Conservation (phyloP, 2,329 filamentous ascomycete genomes). For the Akanthomyces lecanii region DNA sequence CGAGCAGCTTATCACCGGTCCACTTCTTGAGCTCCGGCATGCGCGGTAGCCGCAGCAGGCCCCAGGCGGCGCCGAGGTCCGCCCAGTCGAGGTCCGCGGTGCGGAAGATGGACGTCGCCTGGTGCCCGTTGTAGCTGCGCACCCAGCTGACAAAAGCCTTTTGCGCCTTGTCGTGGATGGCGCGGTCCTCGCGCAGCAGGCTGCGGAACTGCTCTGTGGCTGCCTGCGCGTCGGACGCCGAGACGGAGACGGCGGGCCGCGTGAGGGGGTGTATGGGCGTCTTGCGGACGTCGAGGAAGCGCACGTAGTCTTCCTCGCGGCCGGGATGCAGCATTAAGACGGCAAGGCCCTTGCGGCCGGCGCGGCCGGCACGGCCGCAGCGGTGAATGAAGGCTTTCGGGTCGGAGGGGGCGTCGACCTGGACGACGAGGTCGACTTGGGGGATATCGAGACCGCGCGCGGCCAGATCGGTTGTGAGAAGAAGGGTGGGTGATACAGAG, state of each 20-base stretch:
- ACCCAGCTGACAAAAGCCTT: conserved; percentile 92
- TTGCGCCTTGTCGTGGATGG: conserved; percentile 80
- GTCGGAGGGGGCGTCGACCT: conserved; percentile 78
- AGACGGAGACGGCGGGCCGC: conserved; percentile 52
- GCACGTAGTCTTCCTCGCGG: conserved; percentile 82
- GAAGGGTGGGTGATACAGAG: conserved; percentile 68
- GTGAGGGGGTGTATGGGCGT: conserved; percentile 70
- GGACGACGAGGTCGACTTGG: conserved; percentile 84
- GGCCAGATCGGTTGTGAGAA: conserved; percentile 90
- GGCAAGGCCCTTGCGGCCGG: conserved; percentile 79
- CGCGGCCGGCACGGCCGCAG: conserved; percentile 82
- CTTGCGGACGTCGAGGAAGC: conserved; percentile 80
- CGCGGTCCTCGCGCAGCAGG: conserved; percentile 48
- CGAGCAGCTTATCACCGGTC: conserved; percentile 61
- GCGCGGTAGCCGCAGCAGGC: conserved; percentile 76
- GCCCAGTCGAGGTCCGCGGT: conserved; percentile 79
- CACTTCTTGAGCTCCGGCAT: conserved; percentile 87
- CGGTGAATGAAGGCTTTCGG: conserved; percentile 95
- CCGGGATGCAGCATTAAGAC: conserved; percentile 83
- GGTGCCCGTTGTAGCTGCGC: conserved; percentile 84
- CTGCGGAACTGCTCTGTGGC: conserved; percentile 59
- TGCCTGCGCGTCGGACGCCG: conserved; percentile 55
- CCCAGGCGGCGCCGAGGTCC: conserved; percentile 78
- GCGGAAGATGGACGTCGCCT: conserved; percentile 87
- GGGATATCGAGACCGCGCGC: conserved; percentile 89